phyloP scores from a whole-genome alignment of 2,329 filamentous ascomycete species.

The Alternaria sp. region DNA sequence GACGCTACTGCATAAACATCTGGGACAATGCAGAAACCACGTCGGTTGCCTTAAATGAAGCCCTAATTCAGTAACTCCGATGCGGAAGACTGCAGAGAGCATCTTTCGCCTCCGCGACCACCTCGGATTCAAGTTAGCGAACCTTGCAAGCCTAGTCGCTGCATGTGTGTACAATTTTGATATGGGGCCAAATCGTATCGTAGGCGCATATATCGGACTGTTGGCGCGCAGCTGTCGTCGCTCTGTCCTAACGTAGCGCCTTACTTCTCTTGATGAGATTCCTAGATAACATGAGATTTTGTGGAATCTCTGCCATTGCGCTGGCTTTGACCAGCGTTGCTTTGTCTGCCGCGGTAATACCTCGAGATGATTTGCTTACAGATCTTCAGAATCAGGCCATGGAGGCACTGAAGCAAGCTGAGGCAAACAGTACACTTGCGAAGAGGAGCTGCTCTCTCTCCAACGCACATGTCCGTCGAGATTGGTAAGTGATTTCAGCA shows the following conservation, averaged over 20 bases:
- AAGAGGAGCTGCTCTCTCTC: slow-evolving; percentile 18
- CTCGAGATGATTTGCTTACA: background rate
- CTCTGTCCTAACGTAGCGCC: background rate
- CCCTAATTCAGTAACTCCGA: background rate
- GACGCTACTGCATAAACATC: background rate
- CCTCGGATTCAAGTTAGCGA: background rate
- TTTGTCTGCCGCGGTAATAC: slow-evolving; percentile 14
- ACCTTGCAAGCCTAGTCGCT: background rate
- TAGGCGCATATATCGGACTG: background rate
- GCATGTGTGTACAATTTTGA: background rate
- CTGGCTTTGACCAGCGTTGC: slow-evolving; percentile 17
- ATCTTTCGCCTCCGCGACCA: background rate
- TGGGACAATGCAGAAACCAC: background rate
- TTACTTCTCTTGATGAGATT: background rate
- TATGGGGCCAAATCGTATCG: background rate
- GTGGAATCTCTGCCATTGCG: slow-evolving; percentile 3
- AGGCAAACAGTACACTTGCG: slow-evolving; percentile 12
- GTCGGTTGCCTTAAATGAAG: background rate
- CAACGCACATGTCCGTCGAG: slow-evolving; percentile 21
- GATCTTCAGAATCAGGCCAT: slow-evolving; percentile 26
- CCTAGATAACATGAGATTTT: slow-evolving; percentile 10
- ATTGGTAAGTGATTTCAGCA: slow-evolving; percentile 18
- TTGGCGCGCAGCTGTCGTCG: background rate
- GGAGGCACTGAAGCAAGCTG: slow-evolving; percentile 15
- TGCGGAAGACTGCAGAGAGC: background rate